phyloP scores from a whole-genome alignment of 163 green algal genomes.

The Scenedesmus sp. region DNA sequence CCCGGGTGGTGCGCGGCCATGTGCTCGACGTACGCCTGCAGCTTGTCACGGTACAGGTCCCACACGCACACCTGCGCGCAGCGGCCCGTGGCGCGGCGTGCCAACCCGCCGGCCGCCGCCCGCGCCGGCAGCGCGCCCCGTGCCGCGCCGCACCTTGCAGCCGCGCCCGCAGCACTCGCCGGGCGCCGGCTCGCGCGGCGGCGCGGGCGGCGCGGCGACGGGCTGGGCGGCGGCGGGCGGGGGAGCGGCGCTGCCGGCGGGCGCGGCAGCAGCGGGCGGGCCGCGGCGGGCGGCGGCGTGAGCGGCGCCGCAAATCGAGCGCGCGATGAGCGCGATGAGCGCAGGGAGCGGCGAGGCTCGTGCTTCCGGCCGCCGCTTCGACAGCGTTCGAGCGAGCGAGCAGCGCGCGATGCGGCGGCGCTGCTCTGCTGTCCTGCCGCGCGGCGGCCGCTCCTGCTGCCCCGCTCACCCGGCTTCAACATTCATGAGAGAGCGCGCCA shows the following conservation, averaged over 20 bases:
- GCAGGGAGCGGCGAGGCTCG: neutral
- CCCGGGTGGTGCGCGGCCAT: conserved; percentile 31
- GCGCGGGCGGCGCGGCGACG: neutral
- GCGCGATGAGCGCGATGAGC: neutral
- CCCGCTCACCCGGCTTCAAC: too few relatives aligned
- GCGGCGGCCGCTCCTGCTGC: too few relatives aligned
- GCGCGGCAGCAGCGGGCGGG: neutral
- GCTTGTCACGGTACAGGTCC: conserved; percentile 23
- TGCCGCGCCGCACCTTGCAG: conserved; percentile 2
- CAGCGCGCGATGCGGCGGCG: too few relatives aligned
- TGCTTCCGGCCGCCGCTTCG: neutral
- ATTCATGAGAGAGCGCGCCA: too few relatives aligned
- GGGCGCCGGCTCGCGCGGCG: conserved; percentile 6
- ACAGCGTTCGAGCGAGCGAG: neutral
- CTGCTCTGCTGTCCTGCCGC: too few relatives aligned
- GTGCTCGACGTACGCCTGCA: neutral
- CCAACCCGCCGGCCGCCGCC: too few relatives aligned
- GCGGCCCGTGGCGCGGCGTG: too few relatives aligned
- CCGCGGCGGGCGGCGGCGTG: too few relatives aligned
- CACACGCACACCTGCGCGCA: conserved; percentile 10
- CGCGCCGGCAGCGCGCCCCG: too few relatives aligned
- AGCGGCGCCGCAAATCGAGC: neutral
- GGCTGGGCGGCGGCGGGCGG: too few relatives aligned
- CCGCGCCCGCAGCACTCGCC: conserved; percentile 28
- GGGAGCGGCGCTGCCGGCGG: neutral